phyloP scores from a whole-genome alignment of 2,329 filamentous ascomycete species.

The Ceratocystis albifundus region DNA sequence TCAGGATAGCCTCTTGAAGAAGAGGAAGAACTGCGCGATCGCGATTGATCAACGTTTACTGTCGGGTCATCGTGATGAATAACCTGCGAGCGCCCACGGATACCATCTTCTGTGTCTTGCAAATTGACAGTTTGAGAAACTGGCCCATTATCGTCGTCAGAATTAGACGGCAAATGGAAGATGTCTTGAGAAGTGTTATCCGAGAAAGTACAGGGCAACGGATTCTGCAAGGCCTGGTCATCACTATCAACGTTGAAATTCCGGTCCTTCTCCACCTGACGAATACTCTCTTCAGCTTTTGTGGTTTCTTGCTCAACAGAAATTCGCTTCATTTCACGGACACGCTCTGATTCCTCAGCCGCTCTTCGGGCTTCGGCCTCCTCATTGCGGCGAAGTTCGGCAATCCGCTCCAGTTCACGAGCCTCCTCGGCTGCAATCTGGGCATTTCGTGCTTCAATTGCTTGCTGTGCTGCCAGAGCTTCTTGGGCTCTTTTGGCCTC shows the following conservation, averaged over 20 bases:
- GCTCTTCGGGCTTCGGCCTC: constrained; percentile 6
- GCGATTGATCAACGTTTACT: not conserved
- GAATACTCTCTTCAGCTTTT: not conserved
- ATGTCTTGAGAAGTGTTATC: not conserved
- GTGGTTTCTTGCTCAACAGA: not conserved
- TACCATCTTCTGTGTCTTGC: not conserved
- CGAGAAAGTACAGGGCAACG: not conserved
- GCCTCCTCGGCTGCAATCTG: constrained; percentile 2
- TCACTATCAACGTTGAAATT: too few species aligned
- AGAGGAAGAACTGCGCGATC: not conserved
- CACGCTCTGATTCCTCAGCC: not conserved
- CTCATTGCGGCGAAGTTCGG: not conserved
- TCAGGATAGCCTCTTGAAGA: not conserved
- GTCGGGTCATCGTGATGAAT: not conserved
- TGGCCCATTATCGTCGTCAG: not conserved
- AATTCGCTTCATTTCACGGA: not conserved
- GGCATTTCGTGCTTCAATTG: not conserved
- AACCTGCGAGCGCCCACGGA: not conserved
- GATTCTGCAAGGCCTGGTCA: too few species aligned
- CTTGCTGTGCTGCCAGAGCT: constrained; percentile 12
- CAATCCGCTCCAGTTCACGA: constrained; percentile 3
- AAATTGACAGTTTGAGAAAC: not conserved
- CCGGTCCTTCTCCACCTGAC: not conserved
- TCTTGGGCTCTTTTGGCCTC: constrained; percentile 2
- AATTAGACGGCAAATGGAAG: not conserved